phyloP scores from a whole-genome alignment of 2,329 filamentous ascomycete species.

The Penicillium paneum region DNA sequence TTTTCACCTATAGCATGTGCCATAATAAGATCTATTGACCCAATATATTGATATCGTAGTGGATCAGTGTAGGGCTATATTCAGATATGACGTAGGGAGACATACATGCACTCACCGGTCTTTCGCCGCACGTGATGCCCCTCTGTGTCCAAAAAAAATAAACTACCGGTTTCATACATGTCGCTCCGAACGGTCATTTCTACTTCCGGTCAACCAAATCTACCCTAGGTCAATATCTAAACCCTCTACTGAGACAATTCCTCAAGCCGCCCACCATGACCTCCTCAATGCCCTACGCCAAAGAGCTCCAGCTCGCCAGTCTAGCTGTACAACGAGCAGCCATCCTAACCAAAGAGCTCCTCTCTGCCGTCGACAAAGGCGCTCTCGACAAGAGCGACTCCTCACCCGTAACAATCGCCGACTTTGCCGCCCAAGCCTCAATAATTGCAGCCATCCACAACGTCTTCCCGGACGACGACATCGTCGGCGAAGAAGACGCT shows the following conservation, averaged over 20 bases:
- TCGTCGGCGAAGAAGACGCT: conserved; percentile 61
- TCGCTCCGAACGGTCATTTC: background rate
- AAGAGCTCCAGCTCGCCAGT: conserved; percentile 38
- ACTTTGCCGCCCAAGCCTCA: conserved; percentile 62
- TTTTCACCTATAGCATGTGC: background rate
- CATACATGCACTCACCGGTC: background rate
- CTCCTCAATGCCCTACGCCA: conserved; percentile 27
- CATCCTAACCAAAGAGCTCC: conserved; percentile 55
- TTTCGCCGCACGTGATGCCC: conserved; percentile 7
- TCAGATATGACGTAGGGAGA: conserved; percentile 6
- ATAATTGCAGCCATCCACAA: conserved; percentile 56
- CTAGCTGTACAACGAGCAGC: conserved; percentile 56
- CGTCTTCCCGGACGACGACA: conserved; percentile 55
- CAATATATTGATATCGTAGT: background rate
- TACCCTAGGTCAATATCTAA: background rate
- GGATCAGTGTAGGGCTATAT: background rate
- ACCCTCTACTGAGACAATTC: background rate
- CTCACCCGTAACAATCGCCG: conserved; percentile 61
- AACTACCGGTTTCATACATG: background rate
- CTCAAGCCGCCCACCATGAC: conserved; percentile 21
- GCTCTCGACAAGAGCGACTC: conserved; percentile 57
- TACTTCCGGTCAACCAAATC: background rate
- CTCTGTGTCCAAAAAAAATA: conserved; percentile 4
- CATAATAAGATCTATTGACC: background rate
- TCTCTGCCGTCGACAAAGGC: conserved; percentile 49